phyloP scores from a whole-genome alignment of 1,284 basidiomycete genomes.

The Phellinidium pouzarii region DNA sequence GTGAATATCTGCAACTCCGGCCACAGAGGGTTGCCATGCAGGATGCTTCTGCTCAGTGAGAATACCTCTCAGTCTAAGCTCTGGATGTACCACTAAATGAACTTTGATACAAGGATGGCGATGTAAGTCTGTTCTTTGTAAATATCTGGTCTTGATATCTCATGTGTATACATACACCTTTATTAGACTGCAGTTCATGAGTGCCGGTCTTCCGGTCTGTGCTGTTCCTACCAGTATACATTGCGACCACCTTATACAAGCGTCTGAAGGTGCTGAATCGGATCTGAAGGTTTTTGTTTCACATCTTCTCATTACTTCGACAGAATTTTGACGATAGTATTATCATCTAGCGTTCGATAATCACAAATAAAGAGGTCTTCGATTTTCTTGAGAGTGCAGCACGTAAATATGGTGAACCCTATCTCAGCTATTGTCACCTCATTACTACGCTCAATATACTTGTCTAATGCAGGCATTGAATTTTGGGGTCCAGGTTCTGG shows the following conservation, averaged over 20 bases:
- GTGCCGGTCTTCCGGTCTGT: slow-evolving; percentile 80
- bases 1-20: slow-evolving; percentile 86
- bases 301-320: background rate
- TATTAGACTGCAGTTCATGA: slow-evolving; percentile 95
- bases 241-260: slow-evolving; percentile 96
- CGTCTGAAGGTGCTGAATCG: slow-evolving; percentile 73
- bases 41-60: slow-evolving; percentile 95
- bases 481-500: slow-evolving; percentile 97
- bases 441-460: background rate
- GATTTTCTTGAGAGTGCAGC: slow-evolving; percentile 96
- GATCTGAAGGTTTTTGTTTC: slow-evolving; percentile 62
- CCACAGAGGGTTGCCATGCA: slow-evolving; percentile 98
- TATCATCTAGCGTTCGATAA: slow-evolving; percentile 63
- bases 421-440: background rate
- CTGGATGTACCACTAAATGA: slow-evolving; percentile 4
- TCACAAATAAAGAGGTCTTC: slow-evolving; percentile 94
- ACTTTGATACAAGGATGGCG: slow-evolving; percentile 53
- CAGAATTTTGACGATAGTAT: slow-evolving; percentile 13
- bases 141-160: slow-evolving; percentile 10
- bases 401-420: slow-evolving; percentile 70
- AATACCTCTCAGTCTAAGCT: slow-evolving; percentile 15
- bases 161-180: slow-evolving; percentile 3
- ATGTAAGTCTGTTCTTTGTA: slow-evolving; percentile 42
- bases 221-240: slow-evolving; percentile 88
- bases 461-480: slow-evolving; percentile 47